Percentiles rank a stretch among this genome's conserved stretches.
Conservation (phyloP, 1,284 basidiomycete genomes). For the Porphyrellus sp. region DNA sequence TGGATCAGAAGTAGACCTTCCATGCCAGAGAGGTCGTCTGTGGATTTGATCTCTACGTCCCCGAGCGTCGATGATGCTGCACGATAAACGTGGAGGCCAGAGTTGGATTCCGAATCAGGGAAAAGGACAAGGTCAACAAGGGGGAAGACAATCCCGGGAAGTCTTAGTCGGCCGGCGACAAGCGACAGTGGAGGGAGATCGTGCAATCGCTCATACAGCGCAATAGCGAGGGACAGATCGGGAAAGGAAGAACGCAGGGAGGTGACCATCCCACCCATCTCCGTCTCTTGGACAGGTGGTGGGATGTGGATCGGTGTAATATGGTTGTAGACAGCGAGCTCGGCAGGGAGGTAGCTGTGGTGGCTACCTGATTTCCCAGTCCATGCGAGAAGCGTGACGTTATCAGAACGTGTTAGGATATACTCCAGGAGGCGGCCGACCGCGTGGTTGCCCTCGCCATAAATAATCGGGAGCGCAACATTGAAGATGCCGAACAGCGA, state of each 20-base stretch:
- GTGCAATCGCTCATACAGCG: not conserved
- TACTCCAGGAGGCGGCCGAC: not conserved
- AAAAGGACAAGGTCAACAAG: not conserved
- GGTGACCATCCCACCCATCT: not conserved
- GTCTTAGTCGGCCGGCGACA: not conserved
- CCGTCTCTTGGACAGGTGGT: not conserved
- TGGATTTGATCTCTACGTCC: not conserved
- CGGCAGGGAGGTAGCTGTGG: not conserved
- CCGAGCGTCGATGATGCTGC: not conserved
- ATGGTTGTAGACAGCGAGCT: not conserved
- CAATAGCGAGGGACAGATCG: not conserved
- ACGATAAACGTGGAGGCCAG: not conserved
- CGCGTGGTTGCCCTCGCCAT: not conserved
- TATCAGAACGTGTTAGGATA: not conserved
- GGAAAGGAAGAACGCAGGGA: constrained; percentile 1
- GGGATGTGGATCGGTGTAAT: not conserved
- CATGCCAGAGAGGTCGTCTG: not conserved
- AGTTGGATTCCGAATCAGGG: not conserved
- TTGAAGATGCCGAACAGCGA: not conserved
- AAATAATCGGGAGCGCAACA: not conserved
- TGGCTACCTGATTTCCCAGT: not conserved
- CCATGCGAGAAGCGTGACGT: not conserved
- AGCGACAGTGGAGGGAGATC: not conserved
- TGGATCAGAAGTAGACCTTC: not conserved
- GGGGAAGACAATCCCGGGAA: not conserved